Evolutionary conservation across 1,284 basidiomycete species (phyloP).

Genomic region (Ceraceosorus bombacis): DNA sequence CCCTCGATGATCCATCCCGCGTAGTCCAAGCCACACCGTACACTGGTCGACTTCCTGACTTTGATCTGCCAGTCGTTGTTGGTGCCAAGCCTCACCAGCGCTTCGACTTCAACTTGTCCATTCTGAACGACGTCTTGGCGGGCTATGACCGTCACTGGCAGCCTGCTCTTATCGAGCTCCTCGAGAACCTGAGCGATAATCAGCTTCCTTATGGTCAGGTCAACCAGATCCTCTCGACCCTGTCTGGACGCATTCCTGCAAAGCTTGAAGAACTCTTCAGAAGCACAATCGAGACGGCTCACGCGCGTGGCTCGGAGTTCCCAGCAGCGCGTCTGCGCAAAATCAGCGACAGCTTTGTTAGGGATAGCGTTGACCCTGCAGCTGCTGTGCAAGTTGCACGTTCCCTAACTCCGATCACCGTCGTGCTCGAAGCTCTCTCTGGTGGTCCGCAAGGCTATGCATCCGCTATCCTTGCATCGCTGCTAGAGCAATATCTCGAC

Average conservation of each 20-base stretch:
- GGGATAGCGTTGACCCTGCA: constrained; percentile 61
- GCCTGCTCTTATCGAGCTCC: constrained; percentile 71
- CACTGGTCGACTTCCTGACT: constrained; percentile 67
- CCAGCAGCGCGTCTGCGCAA: constrained; percentile 71
- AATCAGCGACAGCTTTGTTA: constrained; percentile 72
- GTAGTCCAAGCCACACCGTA: constrained; percentile 98
- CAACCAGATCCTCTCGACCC: constrained; percentile 72
- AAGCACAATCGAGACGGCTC: constrained; percentile 66
- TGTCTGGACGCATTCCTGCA: constrained; percentile 85
- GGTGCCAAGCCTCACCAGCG: constrained; percentile 89
- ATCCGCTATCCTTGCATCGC: constrained; percentile 63
- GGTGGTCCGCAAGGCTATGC: constrained; percentile 73
- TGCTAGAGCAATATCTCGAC: constrained; percentile 68
- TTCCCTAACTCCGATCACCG: constrained; percentile 65
- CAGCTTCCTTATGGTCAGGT: constrained; percentile 86
- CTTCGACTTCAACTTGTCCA: constrained; percentile 66
- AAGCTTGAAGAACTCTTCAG: constrained; percentile 70
- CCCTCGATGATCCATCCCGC: constrained; percentile 89
- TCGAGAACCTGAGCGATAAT: constrained; percentile 68
- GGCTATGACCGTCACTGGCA: constrained; percentile 55
- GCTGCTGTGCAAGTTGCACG: constrained; percentile 46
- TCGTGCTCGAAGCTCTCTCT: constrained; percentile 72
- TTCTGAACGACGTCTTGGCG: constrained; percentile 71
- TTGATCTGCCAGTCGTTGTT: constrained; percentile 68
- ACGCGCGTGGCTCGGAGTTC: constrained; percentile 71